These are phyloP conservation scores for Krasilnikovozyma curviuscula DNA, from an alignment of 768 basidiomycete genomes.

Conservation along the genomic window DNA sequence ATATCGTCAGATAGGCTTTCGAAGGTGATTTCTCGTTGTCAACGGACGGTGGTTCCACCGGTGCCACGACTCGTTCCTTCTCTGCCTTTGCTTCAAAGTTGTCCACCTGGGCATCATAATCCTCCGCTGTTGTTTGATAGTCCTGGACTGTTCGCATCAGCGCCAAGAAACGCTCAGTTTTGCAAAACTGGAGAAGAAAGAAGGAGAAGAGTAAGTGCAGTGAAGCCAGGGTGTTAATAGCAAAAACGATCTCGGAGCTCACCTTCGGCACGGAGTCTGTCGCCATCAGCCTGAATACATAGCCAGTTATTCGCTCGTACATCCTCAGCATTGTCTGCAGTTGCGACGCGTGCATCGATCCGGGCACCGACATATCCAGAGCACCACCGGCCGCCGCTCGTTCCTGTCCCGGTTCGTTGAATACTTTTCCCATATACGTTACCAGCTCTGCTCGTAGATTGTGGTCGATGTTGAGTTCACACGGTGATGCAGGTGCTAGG, in stretches of 20 bases:
- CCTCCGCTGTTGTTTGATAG: slow-evolving; percentile 11
- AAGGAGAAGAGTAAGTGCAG: neutral
- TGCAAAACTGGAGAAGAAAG: slow-evolving; percentile 19
- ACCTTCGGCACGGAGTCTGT: slow-evolving; percentile 94
- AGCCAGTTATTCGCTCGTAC: slow-evolving; percentile 89
- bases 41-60: no score
- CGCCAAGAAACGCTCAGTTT: slow-evolving; percentile 24
- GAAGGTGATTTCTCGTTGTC: slow-evolving; percentile 16
- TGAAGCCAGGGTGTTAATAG: neutral
- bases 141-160: slow-evolving; percentile 22
- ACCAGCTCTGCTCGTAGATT: slow-evolving; percentile 83
- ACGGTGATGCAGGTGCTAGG: slow-evolving; percentile 81
- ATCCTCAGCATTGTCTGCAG: slow-evolving; percentile 78
- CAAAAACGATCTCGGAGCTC: slow-evolving; percentile 1
- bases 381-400: no score
- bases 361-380: slow-evolving; percentile 11
- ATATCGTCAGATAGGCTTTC: slow-evolving; percentile 26
- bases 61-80: slow-evolving; percentile 4
- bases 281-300: slow-evolving; percentile 94
- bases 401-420: no score
- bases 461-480: slow-evolving; percentile 97
- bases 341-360: slow-evolving; percentile 79
- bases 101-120: slow-evolving; percentile 9
- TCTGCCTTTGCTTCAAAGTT: neutral
- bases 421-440: slow-evolving; percentile 77